Evolutionary conservation across 805 yeast genomes (phyloP), one percentile per base, ranked within the genome.

Genomic region (Kuraishia molischiana): DNA sequence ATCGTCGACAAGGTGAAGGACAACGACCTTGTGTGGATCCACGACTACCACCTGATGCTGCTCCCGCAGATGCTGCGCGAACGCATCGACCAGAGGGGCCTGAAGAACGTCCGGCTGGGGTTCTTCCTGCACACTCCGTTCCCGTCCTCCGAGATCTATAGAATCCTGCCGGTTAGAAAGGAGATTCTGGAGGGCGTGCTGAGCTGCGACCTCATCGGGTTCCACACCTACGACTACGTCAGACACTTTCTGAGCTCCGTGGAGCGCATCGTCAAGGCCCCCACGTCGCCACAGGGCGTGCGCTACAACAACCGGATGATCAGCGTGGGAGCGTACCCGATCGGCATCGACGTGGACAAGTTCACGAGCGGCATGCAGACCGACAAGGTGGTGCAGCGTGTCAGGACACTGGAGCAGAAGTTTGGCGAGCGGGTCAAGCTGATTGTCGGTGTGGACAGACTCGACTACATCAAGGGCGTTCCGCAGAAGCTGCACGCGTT

Each of bases 201-300:
- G 53, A 81, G 92, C 50, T 90, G 97, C 62, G 95, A 92, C 56
- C 69, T 94, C 50, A 78, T 92, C 52, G 99, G 99, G 0, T 92
- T 92, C 72, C 99, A 92, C 59, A 92, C 98, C n/a, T 94, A 92
- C 58, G 99, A 92, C 58, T 92, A 92, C 53, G 97, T 95, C 10
- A 72, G 98, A 49, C 99, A 92, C 65, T 92, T 94, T 61, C 61
- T 94, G 38, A 81, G 94, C 15, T 79, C 95, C 1, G 95, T 92
- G 9, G 79, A 87, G 41, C 70, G 95, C 40, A 83, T 92, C 15
- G 69, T 92, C 38, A 73, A 84, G 43, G 76, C 87, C 5, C 80
- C 79, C 36, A 87, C 97, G 0, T 67, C 83, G 43, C 98, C 98
- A 3, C 89, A 87, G 45, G 95, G 97, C 15, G 84, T 92, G 15